A percentile compares a stretch with the other conserved stretches of the same genome.
Evolutionary conservation across 176 grass and related monocot species (phyloP).

Genomic region (Hsuehochloa calcarea): DNA sequence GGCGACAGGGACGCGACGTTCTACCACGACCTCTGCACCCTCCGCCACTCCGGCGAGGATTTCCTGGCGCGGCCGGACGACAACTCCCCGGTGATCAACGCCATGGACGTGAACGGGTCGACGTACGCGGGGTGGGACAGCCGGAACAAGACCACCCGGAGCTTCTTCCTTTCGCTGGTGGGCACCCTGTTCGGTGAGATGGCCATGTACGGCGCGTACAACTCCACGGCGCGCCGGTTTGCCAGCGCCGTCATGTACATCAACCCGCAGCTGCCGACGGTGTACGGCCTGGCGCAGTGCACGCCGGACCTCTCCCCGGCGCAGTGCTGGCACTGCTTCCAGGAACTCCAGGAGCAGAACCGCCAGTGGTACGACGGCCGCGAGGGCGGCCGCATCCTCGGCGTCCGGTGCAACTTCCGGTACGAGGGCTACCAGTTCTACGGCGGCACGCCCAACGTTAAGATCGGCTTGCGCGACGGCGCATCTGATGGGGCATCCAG

Average conservation of each 20-base stretch:
- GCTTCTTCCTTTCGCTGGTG: slow-evolving; percentile 45
- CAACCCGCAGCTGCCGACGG: slow-evolving; percentile 44
- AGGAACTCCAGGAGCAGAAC: slow-evolving; percentile 16
- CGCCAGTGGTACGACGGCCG: slow-evolving; percentile 33
- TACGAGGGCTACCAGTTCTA: slow-evolving; percentile 55
- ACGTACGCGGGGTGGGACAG: slow-evolving; percentile 46
- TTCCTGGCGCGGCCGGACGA: slow-evolving; percentile 36
- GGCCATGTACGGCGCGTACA: slow-evolving; percentile 48
- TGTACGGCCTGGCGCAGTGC: slow-evolving; percentile 73
- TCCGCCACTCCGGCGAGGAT: slow-evolving; percentile 44
- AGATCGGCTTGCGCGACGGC: neutral
- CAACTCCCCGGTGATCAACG: slow-evolving; percentile 40
- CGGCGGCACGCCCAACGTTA: slow-evolving; percentile 8
- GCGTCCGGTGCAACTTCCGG: slow-evolving; percentile 50
- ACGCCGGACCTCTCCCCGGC: slow-evolving; percentile 51
- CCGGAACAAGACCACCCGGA: slow-evolving; percentile 38
- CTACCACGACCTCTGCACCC: slow-evolving; percentile 47
- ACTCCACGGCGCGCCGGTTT: slow-evolving; percentile 36
- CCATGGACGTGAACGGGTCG: slow-evolving; percentile 41
- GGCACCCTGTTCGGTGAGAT: slow-evolving; percentile 48
- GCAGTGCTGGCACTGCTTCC: slow-evolving; percentile 56
- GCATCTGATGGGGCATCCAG: neutral
- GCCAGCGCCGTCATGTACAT: slow-evolving; percentile 47
- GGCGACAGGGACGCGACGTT: slow-evolving; percentile 30
- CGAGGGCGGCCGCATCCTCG: slow-evolving; percentile 43